Base-by-base conservation (phyloP, 306 rosid species). In the Sindora glabra region DNA sequence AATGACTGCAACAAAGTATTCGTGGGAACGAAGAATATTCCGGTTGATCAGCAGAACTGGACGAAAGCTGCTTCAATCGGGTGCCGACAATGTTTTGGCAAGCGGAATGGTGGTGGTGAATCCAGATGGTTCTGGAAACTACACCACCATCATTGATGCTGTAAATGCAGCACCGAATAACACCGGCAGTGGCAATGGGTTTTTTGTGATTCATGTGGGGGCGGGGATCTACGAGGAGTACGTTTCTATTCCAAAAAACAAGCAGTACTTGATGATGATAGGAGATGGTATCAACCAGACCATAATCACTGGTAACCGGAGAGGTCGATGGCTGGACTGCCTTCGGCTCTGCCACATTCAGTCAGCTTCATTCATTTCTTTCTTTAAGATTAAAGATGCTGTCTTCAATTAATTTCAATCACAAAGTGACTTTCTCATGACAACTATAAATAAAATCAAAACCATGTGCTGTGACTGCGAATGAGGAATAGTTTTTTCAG, bases 121-220 rank as follows among this genome's bases (percentile, higher is more conserved):
- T 32, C 67, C 46, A 4, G 71, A 74, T 42, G 71, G 71, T 0
- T 38, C 63, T 7, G 75, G 75, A 42, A 19, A 74, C 58, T 74
- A 8, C 63, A 68, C 48, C 10, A 62, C 52, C 1, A 74, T 74
- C 36, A 62, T 48, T 26, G 79, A 62, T 42, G 75, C 71, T 0
- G 72, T 74, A 10, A 24, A 14, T 11, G 75, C 79, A 1, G 75
- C 79, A 0, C 79, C 75, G 11, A 63, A 42, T 18, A 69, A 74
- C 54, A 63, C 68, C 0, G 33, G 3, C 0, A 24, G 37, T 8
- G 8, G n/a, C 6, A 26, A 56, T 14, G 75, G 64, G 0, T 74
- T 48, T 18, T 69, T 56, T 10, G 41, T 74, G 15, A 74, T 74
- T 33, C 15, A 69, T 10, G 61, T 63, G 17, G 71, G 49, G 32